These are phyloP conservation scores for Leishmania martiniquensis DNA, from an alignment of 208 protist genomes.

Conservation along the genomic window DNA sequence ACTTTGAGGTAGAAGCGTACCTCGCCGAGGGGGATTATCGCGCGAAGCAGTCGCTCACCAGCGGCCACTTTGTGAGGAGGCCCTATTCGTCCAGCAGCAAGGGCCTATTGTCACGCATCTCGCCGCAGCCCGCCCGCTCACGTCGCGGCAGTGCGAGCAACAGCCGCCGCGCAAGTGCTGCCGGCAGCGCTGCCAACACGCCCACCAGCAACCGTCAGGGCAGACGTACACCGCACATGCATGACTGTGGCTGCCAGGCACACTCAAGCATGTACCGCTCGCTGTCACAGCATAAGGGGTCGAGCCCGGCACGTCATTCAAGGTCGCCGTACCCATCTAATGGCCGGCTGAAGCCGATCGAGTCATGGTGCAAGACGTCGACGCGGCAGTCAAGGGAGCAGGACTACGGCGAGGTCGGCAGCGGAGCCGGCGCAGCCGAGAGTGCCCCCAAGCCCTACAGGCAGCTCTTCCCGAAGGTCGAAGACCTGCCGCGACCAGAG, in stretches of 20 bases:
- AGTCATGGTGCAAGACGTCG: neutral
- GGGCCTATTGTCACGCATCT: slow-evolving; percentile 10
- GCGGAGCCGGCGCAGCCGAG: neutral
- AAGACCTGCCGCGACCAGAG: neutral
- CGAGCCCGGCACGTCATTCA: neutral
- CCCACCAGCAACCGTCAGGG: neutral
- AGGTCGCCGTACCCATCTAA: neutral
- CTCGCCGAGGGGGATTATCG: slow-evolving; percentile 26
- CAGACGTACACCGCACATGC: neutral
- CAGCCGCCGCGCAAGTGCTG: slow-evolving; percentile 6
- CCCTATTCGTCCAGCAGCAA: neutral
- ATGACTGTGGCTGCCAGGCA: neutral
- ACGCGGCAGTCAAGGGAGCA: neutral
- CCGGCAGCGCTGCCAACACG: neutral
- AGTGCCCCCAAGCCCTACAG: neutral
- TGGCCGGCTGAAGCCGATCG: slow-evolving; percentile 9
- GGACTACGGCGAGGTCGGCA: slow-evolving; percentile 1
- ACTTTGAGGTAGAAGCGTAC: slow-evolving; percentile 18
- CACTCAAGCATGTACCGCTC: neutral
- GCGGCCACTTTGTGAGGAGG: neutral
- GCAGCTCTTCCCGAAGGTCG: neutral
- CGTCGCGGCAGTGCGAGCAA: neutral
- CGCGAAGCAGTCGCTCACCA: neutral
- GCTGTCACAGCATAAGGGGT: neutral
- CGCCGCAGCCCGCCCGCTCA: neutral